Conservation (phyloP, 2,329 filamentous ascomycete genomes). For the Epichloe typhina region DNA sequence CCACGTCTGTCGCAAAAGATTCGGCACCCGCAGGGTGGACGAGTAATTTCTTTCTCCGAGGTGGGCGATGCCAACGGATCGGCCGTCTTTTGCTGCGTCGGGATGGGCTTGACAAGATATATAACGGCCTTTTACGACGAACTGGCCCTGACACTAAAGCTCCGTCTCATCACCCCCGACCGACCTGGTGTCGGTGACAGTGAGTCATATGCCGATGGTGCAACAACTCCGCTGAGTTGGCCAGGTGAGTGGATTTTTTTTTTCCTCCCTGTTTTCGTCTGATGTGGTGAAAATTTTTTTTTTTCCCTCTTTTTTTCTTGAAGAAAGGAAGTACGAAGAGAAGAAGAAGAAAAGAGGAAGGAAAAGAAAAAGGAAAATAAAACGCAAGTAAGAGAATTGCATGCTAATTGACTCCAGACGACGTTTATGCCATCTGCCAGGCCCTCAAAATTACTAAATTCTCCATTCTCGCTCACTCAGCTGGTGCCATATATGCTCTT, state of each 20-base stretch:
- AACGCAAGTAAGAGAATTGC: too few species aligned
- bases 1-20: constrained; percentile 81
- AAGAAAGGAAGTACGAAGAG: background rate
- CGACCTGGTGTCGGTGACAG: constrained; percentile 89
- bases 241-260: constrained; percentile 49
- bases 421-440: constrained; percentile 90
- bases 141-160: constrained; percentile 71
- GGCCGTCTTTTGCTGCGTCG: constrained; percentile 91
- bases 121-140: constrained; percentile 97
- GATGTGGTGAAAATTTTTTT: too few species aligned
- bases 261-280: background rate
- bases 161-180: constrained; percentile 87
- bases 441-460: constrained; percentile 88
- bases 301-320: background rate
- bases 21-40: constrained; percentile 69
- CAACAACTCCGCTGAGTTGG: constrained; percentile 83
- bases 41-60: constrained; percentile 89
- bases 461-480: constrained; percentile 89
- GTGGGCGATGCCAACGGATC: constrained; percentile 86
- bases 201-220: constrained; percentile 68
- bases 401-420: constrained; percentile 34
- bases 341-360: too few species aligned
- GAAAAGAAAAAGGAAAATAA: too few species aligned
- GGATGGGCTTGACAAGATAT: constrained; percentile 93
- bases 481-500: constrained; percentile 93